Evolutionary conservation across 768 basidiomycete species (phyloP).

Genomic region (Auricularia cornea): DNA sequence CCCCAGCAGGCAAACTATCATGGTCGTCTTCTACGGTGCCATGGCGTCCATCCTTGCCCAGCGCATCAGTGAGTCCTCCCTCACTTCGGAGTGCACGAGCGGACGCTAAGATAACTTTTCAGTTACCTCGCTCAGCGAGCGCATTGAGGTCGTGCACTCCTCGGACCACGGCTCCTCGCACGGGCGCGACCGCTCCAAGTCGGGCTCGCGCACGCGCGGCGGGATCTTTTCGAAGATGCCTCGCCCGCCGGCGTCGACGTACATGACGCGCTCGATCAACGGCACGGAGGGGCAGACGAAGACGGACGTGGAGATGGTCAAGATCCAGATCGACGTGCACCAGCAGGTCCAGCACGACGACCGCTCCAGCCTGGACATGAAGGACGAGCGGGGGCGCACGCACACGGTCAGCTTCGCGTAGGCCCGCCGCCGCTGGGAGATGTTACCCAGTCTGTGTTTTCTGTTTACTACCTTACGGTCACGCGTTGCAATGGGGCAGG

Average conservation of each 20-base stretch:
- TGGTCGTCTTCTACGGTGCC: neutral
- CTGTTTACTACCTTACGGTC: too few species aligned
- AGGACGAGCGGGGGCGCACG: neutral
- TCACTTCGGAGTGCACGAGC: neutral
- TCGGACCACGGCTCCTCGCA: neutral
- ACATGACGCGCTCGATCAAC: neutral
- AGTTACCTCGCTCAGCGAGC: neutral
- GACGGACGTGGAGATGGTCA: neutral
- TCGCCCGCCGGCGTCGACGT: neutral
- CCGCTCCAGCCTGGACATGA: neutral
- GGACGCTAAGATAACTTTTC: neutral
- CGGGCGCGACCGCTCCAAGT: neutral
- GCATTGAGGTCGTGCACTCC: neutral
- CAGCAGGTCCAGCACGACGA: neutral
- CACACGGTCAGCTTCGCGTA: neutral
- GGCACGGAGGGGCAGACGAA: neutral
- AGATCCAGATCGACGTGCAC: neutral
- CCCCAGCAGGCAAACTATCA: neutral
- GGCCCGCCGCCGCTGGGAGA: too few species aligned
- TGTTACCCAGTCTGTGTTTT: too few species aligned
- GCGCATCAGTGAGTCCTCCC: neutral
- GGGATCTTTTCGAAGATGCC: neutral
- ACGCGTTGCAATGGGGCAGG: too few species aligned
- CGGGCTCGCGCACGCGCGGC: neutral
- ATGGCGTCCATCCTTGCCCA: neutral